Evolutionary conservation across 2,329 filamentous ascomycete genomes (phyloP), one percentile per base, ranked within the genome.

Genomic region (Trichoderma sp.): DNA sequence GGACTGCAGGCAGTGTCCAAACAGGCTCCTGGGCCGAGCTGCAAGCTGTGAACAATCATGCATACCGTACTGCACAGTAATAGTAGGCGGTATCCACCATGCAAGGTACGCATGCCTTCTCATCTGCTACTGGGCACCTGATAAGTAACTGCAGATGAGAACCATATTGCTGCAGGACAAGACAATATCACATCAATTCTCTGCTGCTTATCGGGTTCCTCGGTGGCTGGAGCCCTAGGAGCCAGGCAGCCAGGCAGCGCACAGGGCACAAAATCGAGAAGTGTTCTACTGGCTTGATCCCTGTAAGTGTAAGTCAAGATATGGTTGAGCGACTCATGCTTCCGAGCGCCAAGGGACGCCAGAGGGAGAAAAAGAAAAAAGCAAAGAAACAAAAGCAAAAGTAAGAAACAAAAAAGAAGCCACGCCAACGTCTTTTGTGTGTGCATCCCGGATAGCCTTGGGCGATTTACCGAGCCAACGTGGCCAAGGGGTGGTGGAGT

Each of bases 381-480:
- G 43, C 15, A 19, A 44, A 44, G 15, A 44, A 17, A 44, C 43
- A 44, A 44, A 52, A 34, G 14, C 17, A 26, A 51, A 28, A 21
- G 7, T 12, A 41, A 41, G 21, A 55, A 7, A 7, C 12, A 43
- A 17, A 17, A 50, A 41, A 55, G 41, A 15, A 17, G 12, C 51
- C 45, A 57, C 34, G 57, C 57, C 19, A 51, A 51, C 57, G 10
- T 14, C 12, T 39, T 60, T 51, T 39, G 56, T 47, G 24, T 50
- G 34, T 14, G 9, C 12, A 39, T 26, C 43, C 39, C 57, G 50
- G 60, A 47, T 28, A 47, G 19, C 24, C 48, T 62, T 34, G 9
- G 52, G 47, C 58, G 60, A 28, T 39, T 63, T 30, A 12, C 28
- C 57, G 57, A 34, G 57, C 57, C 50, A 45, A 55, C 47, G 58